phyloP scores from a whole-genome alignment of 371 early-diverging fungal species.

The Apophysomyces elegans region DNA sequence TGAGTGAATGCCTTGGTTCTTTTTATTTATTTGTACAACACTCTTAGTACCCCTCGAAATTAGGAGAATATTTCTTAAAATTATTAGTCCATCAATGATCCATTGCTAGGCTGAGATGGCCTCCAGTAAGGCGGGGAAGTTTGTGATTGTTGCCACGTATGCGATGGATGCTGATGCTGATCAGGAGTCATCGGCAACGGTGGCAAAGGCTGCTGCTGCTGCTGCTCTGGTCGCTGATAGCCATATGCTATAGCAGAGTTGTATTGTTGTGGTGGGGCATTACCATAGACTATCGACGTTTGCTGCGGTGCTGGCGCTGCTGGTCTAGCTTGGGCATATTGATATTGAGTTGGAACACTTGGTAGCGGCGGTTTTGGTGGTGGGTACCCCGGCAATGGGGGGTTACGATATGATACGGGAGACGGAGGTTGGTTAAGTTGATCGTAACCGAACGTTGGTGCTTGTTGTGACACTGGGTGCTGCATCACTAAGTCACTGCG shows the following conservation, averaged over 20 bases:
- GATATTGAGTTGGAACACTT: constrained; percentile 21
- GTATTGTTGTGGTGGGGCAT: constrained; percentile 23
- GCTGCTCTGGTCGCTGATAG: constrained; percentile 25
- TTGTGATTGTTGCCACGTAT: constrained; percentile 25
- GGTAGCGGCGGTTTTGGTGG: constrained; percentile 24
- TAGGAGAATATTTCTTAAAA: not conserved
- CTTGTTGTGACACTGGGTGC: constrained; percentile 23
- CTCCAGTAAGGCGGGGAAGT: constrained; percentile 13
- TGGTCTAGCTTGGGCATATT: constrained; percentile 24
- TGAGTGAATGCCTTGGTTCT: not conserved
- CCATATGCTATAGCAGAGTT: constrained; percentile 13
- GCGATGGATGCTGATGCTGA: constrained; percentile 18
- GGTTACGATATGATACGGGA: constrained; percentile 20
- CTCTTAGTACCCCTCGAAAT: constrained; percentile 3
- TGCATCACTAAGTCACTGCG: constrained; percentile 10
- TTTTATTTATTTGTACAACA: constrained; percentile 10
- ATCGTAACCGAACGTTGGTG: constrained; percentile 27
- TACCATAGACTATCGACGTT: constrained; percentile 13
- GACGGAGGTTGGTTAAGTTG: constrained; percentile 30
- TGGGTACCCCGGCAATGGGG: constrained; percentile 28
- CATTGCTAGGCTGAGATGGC: constrained; percentile 15
- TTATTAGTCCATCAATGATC: constrained; percentile 16
- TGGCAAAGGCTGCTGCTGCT: constrained; percentile 14
- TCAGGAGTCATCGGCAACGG: constrained; percentile 14
- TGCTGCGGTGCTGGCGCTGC: constrained; percentile 18